These are phyloP conservation scores for Platanthera guangdongensis DNA, from an alignment of 106 monocot genomes.

Conservation along the genomic window DNA sequence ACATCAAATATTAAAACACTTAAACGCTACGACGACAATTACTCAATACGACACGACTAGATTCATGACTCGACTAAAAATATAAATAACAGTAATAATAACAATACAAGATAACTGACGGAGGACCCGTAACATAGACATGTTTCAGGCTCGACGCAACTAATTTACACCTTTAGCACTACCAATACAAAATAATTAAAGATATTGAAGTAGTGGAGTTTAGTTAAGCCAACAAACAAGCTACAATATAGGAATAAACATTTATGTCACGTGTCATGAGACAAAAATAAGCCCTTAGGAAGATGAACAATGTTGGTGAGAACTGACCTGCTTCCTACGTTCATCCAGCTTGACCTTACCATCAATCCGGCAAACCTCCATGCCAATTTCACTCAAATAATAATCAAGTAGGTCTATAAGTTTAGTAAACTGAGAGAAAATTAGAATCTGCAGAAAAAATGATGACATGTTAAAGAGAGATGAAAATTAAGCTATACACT, in stretches of 20 bases:
- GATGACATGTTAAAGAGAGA: neutral
- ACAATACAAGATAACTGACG: too few relatives aligned
- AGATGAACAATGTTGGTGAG: neutral
- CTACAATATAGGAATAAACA: neutral
- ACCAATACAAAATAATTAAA: neutral
- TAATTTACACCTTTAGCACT: too few relatives aligned
- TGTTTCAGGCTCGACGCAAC: too few relatives aligned
- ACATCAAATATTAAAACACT: too few relatives aligned
- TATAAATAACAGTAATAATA: too few relatives aligned
- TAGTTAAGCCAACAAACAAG: neutral
- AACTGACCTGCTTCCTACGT: slow-evolving; percentile 60
- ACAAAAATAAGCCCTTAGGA: neutral
- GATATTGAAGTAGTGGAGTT: neutral
- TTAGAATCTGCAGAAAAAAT: slow-evolving; percentile 53
- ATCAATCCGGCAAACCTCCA: slow-evolving; percentile 80
- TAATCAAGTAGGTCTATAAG: slow-evolving; percentile 77
- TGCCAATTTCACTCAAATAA: slow-evolving; percentile 56
- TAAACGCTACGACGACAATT: too few relatives aligned
- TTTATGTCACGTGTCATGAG: neutral
- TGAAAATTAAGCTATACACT: neutral
- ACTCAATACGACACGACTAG: too few relatives aligned
- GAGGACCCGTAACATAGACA: too few relatives aligned
- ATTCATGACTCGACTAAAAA: too few relatives aligned
- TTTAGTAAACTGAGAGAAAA: slow-evolving; percentile 96
- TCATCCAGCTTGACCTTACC: slow-evolving; percentile 71